Evolutionary conservation across 306 rosid species (phyloP), one percentile per base, ranked within the genome.

Genomic region (Rosa persica): DNA sequence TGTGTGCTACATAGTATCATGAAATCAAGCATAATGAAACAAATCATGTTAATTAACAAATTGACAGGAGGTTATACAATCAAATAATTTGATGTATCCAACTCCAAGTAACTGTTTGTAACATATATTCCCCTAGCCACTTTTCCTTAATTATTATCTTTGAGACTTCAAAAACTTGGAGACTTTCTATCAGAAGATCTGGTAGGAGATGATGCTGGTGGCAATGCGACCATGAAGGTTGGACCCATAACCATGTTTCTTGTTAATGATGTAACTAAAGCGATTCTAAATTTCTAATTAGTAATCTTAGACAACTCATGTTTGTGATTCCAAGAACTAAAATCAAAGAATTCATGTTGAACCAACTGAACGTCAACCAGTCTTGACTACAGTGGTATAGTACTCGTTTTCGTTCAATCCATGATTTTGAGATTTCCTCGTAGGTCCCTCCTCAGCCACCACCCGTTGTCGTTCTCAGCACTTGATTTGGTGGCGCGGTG

Each of bases 111-210:
- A 77, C 86, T 75, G 73, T 71, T 84, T 42, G 93, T 84, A 77
- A 95, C 68, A 82, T 93, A 91, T 80, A 87, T 89, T 79, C 97
- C 97, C 87, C 98, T 86, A 16, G 98, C 97, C 75, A 92, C 90
- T 81, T 80, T 85, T 81, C 85, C 74, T 88, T 80, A n/a, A n/a
- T n/a, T n/a, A 81, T 62, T 48, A 60, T 86, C 89, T 30, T 80
- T 78, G 79, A 73, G 77, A n/a, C n/a, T n/a, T n/a, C n/a, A n/a
- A n/a, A 60, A 79, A 75, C 5, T 22, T 22, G 2, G 22, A 8
- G 10, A n/a, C 34, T 81, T 77, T 86, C 89, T 51, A 34, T 47
- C 67, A 85, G 76, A 78, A 79, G 46, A 62, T 82, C 86, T 34
- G 39, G 77, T 17, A 30, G 81, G 83, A 52, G 88, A 80, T 61